Conservation (phyloP, 768 basidiomycete genomes). For the Panaeolus papilionaceus region DNA sequence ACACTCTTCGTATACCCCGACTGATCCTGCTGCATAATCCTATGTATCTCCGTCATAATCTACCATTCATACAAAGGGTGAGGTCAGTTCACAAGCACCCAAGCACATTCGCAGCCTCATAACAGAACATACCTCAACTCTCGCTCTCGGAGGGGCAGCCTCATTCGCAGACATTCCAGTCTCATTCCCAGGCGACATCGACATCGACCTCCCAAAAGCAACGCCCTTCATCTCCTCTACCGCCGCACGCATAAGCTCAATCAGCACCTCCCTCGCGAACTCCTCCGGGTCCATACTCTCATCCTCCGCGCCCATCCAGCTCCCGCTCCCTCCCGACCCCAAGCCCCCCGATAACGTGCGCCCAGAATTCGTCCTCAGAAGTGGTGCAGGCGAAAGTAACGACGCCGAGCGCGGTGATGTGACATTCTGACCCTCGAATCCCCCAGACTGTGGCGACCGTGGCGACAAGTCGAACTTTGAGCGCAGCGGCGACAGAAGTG, state of each 20-base stretch:
- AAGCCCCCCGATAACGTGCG: constrained; percentile 20
- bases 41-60: constrained; percentile 71
- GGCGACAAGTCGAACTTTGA: constrained; percentile 58
- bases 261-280: constrained; percentile 74
- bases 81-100: background rate
- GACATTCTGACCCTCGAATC: constrained; percentile 15
- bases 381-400: constrained; percentile 28
- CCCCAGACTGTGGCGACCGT: constrained; percentile 24
- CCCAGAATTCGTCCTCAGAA: constrained; percentile 22
- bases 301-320: constrained; percentile 39
- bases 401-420: constrained; percentile 20
- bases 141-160: constrained; percentile 37
- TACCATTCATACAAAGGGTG: constrained; percentile 29
- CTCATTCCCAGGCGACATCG: constrained; percentile 8
- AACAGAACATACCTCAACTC: constrained; percentile 56
- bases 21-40: constrained; percentile 69
- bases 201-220: constrained; percentile 9
- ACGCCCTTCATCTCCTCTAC: constrained; percentile 69
- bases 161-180: constrained; percentile 43
- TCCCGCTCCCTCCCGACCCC: constrained; percentile 1
- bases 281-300: constrained; percentile 65
- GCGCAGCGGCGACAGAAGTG: constrained; percentile 63
- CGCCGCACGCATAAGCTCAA: constrained; percentile 72
- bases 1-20: constrained; percentile 62
- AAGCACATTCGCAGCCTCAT: background rate